Conservation (phyloP, 2,329 filamentous ascomycete species). For the Fusarium equiseti region DNA sequence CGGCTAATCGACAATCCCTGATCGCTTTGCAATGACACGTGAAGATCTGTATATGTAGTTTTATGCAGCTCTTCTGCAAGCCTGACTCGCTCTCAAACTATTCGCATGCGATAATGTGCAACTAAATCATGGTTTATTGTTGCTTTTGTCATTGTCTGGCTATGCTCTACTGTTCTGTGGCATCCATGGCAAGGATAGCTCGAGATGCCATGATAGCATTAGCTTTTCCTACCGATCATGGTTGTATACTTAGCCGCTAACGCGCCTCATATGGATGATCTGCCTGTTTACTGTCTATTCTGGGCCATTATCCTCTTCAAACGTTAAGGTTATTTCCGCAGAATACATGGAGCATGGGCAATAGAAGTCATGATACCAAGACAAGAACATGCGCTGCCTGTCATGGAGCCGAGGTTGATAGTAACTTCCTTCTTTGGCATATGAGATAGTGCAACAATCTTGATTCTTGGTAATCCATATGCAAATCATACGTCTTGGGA, state of each 20-base stretch:
- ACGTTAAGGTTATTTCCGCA: constrained; percentile 3
- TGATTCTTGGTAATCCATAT: constrained; percentile 25
- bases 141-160: background rate
- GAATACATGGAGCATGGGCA: background rate
- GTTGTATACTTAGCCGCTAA: constrained; percentile 8
- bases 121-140: background rate
- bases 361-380: constrained; percentile 20
- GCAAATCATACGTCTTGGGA: constrained; percentile 41
- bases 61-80: background rate
- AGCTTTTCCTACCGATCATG: background rate
- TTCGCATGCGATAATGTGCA: background rate
- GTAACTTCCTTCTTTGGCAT: background rate
- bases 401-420: background rate
- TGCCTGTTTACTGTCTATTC: background rate
- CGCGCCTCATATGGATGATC: constrained; percentile 6
- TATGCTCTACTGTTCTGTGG: background rate
- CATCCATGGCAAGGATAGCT: background rate
- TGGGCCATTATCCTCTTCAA: constrained; percentile 9
- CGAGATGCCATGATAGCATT: constrained; percentile 17
- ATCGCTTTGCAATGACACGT: background rate
- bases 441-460: background rate
- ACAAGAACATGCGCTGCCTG: constrained; percentile 13
- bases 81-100: background rate
- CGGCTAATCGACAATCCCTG: background rate
- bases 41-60: background rate